Conservation (phyloP, 1,284 basidiomycete species). For the Gymnopus androsaceus region DNA sequence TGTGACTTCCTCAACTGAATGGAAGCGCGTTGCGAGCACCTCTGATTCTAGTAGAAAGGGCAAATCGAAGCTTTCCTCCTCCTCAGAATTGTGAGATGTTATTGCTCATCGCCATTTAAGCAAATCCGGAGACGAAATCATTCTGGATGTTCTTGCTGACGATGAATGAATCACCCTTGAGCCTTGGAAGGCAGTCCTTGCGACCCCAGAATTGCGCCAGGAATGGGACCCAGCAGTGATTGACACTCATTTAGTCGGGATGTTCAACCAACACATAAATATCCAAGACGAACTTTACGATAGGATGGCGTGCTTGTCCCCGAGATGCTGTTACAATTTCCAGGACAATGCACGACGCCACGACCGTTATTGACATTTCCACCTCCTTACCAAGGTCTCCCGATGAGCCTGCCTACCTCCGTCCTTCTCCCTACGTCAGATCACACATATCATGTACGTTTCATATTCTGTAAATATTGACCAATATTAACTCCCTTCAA, state of each 20-base stretch:
- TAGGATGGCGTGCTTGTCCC: slow-evolving; percentile 97
- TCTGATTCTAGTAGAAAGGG: slow-evolving; percentile 57
- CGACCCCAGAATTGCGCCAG: slow-evolving; percentile 82
- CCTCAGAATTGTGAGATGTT: slow-evolving; percentile 67
- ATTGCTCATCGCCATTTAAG: slow-evolving; percentile 65
- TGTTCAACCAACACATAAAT: slow-evolving; percentile 87
- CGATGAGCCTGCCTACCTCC: slow-evolving; percentile 91
- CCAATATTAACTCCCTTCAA: slow-evolving; percentile 31
- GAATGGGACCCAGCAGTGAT: slow-evolving; percentile 96
- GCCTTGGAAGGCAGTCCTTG: slow-evolving; percentile 80
- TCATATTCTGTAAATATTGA: slow-evolving; percentile 9
- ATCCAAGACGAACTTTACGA: slow-evolving; percentile 84
- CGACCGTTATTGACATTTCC: slow-evolving; percentile 88
- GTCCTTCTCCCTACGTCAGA: slow-evolving; percentile 92
- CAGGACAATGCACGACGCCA: slow-evolving; percentile 77
- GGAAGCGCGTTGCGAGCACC: slow-evolving; percentile 64
- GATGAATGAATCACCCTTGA: slow-evolving; percentile 71
- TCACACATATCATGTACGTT: slow-evolving; percentile 80
- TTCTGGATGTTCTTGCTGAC: slow-evolving; percentile 73
- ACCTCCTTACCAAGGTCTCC: slow-evolving; percentile 92
- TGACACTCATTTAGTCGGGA: slow-evolving; percentile 79
- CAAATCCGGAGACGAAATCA: slow-evolving; percentile 72
- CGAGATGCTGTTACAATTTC: slow-evolving; percentile 93
- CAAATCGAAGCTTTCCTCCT: slow-evolving; percentile 49
- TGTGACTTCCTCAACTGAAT: slow-evolving; percentile 62